These are phyloP conservation scores for Orbilia oligospora DNA, from an alignment of 2,329 filamentous ascomycete genomes.

Conservation along the genomic window DNA sequence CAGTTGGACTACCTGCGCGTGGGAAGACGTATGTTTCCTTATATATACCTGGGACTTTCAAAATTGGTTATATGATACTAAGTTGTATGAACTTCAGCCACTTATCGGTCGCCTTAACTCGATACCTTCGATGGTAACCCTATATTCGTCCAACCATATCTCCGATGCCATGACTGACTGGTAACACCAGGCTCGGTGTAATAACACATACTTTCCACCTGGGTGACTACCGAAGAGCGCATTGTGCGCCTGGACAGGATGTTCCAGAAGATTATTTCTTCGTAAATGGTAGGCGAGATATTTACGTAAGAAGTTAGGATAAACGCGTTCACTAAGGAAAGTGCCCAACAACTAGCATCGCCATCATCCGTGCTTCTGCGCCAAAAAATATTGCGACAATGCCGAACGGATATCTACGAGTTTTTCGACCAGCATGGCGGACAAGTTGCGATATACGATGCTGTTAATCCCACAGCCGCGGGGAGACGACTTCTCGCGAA, in stretches of 20 bases:
- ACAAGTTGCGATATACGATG: conserved; percentile 98
- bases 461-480: conserved; percentile 89
- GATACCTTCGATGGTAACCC: conserved; percentile 87
- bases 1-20: conserved; percentile 92
- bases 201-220: conserved; percentile 98
- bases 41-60: conserved; percentile 3
- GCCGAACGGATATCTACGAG: conserved; percentile 94
- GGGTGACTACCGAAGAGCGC: conserved; percentile 94
- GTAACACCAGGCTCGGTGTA: conserved; percentile 81
- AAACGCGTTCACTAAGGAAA: conserved; percentile 31
- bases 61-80: conserved; percentile 37
- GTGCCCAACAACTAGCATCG: conserved; percentile 71
- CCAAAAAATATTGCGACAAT: conserved; percentile 98
- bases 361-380: conserved; percentile 91
- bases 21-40: conserved; percentile 83
- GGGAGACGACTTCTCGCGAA: conserved; percentile 88
- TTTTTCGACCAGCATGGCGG: conserved; percentile 98
- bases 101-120: conserved; percentile 93
- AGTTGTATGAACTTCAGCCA: conserved; percentile 72
- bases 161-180: conserved; percentile 1
- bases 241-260: conserved; percentile 83
- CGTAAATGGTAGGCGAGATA: conserved; percentile 76
- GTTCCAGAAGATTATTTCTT: conserved; percentile 99
- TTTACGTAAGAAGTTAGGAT: conserved; percentile 3
- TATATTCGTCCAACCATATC: neutral